Conservation (phyloP, 495 filamentous ascomycete genomes). For the Hypoxylon cercidicola region DNA sequence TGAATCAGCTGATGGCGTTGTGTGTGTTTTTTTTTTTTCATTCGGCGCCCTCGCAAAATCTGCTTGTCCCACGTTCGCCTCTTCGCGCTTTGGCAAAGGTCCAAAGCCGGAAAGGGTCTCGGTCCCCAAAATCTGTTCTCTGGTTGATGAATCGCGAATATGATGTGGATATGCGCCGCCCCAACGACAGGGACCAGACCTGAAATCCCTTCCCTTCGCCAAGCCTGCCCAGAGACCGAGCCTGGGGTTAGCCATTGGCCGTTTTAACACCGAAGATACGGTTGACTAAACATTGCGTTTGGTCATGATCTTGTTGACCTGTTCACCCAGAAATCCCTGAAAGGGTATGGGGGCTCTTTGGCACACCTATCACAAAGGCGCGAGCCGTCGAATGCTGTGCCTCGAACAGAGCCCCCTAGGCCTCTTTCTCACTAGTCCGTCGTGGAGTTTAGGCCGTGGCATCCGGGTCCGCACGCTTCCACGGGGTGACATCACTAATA, state of each 20-base stretch:
- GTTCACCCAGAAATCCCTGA: no score
- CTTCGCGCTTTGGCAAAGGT: conserved; percentile 7
- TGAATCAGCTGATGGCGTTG: conserved; percentile 4
- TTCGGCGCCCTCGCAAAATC: conserved; percentile 1
- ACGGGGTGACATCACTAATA: conserved; percentile 28
- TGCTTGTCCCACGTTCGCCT: conserved; percentile 1
- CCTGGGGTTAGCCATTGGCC: no score
- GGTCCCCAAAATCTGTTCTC: background rate
- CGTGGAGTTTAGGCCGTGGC: conserved; percentile 11
- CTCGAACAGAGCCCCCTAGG: no score
- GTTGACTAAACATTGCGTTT: background rate
- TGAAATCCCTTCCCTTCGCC: background rate
- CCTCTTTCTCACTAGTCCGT: background rate
- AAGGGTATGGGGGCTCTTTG: no score
- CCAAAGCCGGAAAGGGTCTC: no score
- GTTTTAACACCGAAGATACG: background rate
- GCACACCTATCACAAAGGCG: no score
- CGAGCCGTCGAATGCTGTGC: no score
- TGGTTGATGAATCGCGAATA: background rate
- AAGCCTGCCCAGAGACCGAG: background rate
- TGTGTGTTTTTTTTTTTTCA: no score
- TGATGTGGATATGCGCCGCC: background rate
- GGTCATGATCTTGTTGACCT: no score
- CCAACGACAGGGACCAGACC: background rate
- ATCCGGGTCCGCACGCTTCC: conserved; percentile 15